These are phyloP conservation scores for Davidsoniella australis DNA, from an alignment of 2,329 filamentous ascomycete genomes.

Conservation along the genomic window DNA sequence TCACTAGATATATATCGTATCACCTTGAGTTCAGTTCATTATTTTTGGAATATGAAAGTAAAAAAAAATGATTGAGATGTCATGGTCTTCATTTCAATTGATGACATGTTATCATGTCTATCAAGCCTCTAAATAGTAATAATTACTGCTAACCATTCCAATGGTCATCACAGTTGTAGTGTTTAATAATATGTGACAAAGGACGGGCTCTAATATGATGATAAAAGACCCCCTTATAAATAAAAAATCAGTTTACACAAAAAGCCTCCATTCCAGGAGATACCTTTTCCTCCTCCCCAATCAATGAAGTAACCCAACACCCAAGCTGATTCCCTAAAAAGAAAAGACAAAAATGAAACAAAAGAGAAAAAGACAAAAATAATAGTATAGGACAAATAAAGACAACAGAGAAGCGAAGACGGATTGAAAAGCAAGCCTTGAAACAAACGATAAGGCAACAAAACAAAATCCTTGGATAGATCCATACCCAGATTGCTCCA, in stretches of 20 bases:
- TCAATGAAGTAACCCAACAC: not conserved
- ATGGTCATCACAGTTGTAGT: not conserved
- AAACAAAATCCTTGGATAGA: not conserved
- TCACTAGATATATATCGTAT: not conserved
- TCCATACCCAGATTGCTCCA: not conserved
- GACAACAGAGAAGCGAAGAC: constrained; percentile 6
- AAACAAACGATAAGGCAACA: constrained; percentile 5
- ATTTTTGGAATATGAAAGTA: not conserved
- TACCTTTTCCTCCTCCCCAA: not conserved
- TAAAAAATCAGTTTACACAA: not conserved
- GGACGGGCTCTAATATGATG: not conserved
- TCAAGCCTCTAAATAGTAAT: constrained; percentile 3
- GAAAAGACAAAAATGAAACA: not conserved
- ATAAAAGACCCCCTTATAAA: not conserved
- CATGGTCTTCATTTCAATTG: constrained; percentile 7
- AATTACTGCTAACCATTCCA: constrained; percentile 1
- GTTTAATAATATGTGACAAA: not conserved
- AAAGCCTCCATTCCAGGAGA: not conserved
- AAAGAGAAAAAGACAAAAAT: not conserved
- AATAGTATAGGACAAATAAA: constrained; percentile 2
- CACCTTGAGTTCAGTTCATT: not conserved
- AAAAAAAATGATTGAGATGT: not conserved
- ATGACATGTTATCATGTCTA: constrained; percentile 1
- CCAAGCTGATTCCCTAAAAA: not conserved
- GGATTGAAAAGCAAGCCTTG: not conserved